These are phyloP conservation scores for Cyberlindnera veronae DNA, from an alignment of 805 yeast species.

Conservation along the genomic window DNA sequence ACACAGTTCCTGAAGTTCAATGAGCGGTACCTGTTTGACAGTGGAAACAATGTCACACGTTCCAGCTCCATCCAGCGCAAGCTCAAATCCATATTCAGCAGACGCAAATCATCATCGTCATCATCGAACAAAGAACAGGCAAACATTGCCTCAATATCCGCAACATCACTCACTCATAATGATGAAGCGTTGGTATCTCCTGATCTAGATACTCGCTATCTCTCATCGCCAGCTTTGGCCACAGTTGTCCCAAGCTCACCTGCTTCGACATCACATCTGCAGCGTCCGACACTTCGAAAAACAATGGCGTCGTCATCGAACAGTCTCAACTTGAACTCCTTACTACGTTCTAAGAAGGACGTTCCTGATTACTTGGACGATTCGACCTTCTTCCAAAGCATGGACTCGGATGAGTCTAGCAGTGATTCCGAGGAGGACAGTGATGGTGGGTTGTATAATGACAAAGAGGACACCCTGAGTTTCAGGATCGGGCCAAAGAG, in stretches of 20 bases:
- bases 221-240: conserved; percentile 7
- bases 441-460: conserved; percentile 23
- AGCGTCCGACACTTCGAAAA: conserved; percentile 14
- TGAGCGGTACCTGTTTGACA: conserved; percentile 17
- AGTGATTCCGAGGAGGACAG: conserved; percentile 12
- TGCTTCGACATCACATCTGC: conserved; percentile 5
- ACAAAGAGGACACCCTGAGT: conserved; percentile 22
- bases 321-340: conserved; percentile 22
- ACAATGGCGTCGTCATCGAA: conserved; percentile 20
- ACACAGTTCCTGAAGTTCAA: conserved; percentile 22
- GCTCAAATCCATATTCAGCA: conserved; percentile 24
- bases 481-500: conserved; percentile 24
- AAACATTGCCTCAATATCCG: conserved; percentile 1
- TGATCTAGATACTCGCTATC: neutral
- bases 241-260: neutral
- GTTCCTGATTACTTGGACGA: conserved; percentile 26
- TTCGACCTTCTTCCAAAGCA: conserved; percentile 23
- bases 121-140: conserved; percentile 7
- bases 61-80: conserved; percentile 19
- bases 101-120: conserved; percentile 19
- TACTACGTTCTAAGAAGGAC: conserved; percentile 22
- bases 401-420: conserved; percentile 22
- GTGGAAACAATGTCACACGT: conserved; percentile 11
- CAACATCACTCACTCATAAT: conserved; percentile 12
- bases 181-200: neutral